These are phyloP conservation scores for Batrachochytrium dendrobatidis DNA, from an alignment of 371 early-diverging fungal species.

Conservation along the genomic window DNA sequence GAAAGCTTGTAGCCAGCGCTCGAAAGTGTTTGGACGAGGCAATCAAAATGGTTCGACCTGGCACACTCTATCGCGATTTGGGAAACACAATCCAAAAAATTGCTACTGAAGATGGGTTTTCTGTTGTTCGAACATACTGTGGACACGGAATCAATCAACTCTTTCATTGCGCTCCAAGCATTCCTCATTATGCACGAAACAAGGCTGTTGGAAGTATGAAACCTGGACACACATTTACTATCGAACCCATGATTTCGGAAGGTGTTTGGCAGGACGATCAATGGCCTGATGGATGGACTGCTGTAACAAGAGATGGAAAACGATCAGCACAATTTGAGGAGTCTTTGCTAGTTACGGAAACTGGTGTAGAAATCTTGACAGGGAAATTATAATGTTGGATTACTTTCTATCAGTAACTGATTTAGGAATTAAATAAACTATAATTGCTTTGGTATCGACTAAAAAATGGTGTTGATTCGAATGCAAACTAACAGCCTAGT, in stretches of 20 bases:
- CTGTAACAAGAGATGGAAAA: constrained; percentile 86
- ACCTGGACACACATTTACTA: constrained; percentile 91
- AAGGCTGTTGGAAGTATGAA: constrained; percentile 91
- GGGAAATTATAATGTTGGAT: constrained; percentile 5
- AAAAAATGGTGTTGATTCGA: too few relatives aligned
- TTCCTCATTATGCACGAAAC: constrained; percentile 90
- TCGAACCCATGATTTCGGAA: constrained; percentile 95
- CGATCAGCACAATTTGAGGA: constrained; percentile 98
- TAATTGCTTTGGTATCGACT: too few relatives aligned
- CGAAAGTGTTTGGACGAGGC: constrained; percentile 79
- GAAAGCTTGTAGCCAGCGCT: constrained; percentile 64
- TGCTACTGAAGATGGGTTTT: constrained; percentile 73
- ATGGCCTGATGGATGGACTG: constrained; percentile 91
- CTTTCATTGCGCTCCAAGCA: constrained; percentile 82
- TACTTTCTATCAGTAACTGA: too few relatives aligned
- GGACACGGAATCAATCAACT: constrained; percentile 87
- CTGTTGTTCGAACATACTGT: constrained; percentile 86
- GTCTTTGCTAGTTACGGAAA: constrained; percentile 87
- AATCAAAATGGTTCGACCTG: constrained; percentile 84
- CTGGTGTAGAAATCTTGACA: constrained; percentile 87
- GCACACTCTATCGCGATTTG: constrained; percentile 80
- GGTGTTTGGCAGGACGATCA: constrained; percentile 61
- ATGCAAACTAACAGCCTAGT: too few relatives aligned
- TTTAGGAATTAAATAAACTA: too few relatives aligned
- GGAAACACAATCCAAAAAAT: constrained; percentile 83